Evolutionary conservation across 1,284 basidiomycete species (phyloP).

Genomic region (Ceratobasidium papillatum): DNA sequence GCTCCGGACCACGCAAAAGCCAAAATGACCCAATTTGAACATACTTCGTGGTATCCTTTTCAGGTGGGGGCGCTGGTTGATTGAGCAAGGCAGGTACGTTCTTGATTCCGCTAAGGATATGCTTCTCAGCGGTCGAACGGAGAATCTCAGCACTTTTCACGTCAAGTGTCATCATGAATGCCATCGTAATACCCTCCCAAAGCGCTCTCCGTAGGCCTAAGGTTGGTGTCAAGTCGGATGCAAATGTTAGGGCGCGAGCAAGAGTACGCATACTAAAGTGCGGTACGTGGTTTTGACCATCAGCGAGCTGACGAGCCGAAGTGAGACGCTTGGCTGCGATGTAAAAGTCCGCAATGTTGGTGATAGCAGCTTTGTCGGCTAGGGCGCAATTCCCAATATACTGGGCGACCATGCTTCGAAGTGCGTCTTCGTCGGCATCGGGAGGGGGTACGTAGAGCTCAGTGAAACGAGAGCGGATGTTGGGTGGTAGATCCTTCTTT

Average conservation of each 20-base stretch:
- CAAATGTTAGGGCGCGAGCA: slow-evolving; percentile 90
- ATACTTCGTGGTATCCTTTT: slow-evolving; percentile 58
- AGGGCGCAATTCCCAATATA: slow-evolving; percentile 89
- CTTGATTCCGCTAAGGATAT: slow-evolving; percentile 84
- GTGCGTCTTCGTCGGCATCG: slow-evolving; percentile 90
- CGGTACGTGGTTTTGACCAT: slow-evolving; percentile 94
- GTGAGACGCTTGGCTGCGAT: slow-evolving; percentile 82
- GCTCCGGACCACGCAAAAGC: slow-evolving; percentile 76
- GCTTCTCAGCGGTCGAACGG: slow-evolving; percentile 73
- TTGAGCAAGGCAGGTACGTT: slow-evolving; percentile 79
- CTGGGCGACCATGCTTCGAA: slow-evolving; percentile 86
- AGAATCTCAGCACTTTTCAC: slow-evolving; percentile 75
- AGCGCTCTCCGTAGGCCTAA: slow-evolving; percentile 88
- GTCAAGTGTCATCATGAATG: slow-evolving; percentile 96
- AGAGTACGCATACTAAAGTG: slow-evolving; percentile 99
- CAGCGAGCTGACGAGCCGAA: slow-evolving; percentile 84
- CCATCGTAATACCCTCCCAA: slow-evolving; percentile 98
- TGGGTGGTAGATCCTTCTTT: slow-evolving; percentile 94
- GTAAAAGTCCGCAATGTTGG: slow-evolving; percentile 95
- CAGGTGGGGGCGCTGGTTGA: slow-evolving; percentile 15
- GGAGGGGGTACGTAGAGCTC: slow-evolving; percentile 96
- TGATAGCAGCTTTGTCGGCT: slow-evolving; percentile 87
- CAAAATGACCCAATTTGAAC: slow-evolving; percentile 94
- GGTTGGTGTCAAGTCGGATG: slow-evolving; percentile 78
- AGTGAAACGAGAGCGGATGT: slow-evolving; percentile 91